Percentiles rank a stretch among this genome's conserved stretches.
phyloP scores from a whole-genome alignment of 192 early-diverging fungal genomes.

The Phlyctochytrium bullatum region DNA sequence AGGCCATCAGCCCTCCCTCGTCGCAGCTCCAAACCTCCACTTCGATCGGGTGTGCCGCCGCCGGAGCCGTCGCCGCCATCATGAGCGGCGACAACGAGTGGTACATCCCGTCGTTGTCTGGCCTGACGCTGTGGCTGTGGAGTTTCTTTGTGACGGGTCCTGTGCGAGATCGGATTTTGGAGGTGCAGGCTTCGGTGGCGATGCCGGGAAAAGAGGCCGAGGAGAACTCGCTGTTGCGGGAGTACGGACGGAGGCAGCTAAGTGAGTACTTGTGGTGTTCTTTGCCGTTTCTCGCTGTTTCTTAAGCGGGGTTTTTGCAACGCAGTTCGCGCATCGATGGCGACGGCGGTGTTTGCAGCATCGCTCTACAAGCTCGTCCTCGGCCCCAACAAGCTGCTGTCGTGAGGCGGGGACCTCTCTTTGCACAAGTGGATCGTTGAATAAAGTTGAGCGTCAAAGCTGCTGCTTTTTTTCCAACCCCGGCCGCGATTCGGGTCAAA shows the following conservation, averaged over 20 bases:
- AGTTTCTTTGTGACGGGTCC: neutral
- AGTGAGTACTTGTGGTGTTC: too few species aligned
- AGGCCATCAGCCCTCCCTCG: neutral
- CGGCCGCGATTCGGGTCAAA: too few species aligned
- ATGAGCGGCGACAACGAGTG: neutral
- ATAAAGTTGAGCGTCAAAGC: too few species aligned
- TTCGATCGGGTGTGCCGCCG: neutral
- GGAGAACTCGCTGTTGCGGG: neutral
- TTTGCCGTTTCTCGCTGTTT: too few species aligned
- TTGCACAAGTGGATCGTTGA: too few species aligned
- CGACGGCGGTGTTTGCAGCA: neutral
- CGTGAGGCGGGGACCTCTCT: too few species aligned
- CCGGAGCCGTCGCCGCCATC: neutral
- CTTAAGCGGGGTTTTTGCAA: too few species aligned
- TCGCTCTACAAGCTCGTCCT: constrained; percentile 1
- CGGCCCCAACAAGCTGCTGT: too few species aligned
- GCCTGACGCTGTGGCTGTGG: neutral
- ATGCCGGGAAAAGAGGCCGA: too few species aligned
- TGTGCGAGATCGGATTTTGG: neutral
- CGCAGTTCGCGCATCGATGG: neutral
- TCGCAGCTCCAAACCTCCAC: neutral
- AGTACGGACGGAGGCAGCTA: too few species aligned
- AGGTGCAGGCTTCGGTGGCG: neutral
- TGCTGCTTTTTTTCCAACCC: too few species aligned
- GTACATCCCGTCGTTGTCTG: neutral